These are phyloP conservation scores for Poa annua DNA, from an alignment of 176 grass and related monocot species.

Conservation along the genomic window DNA sequence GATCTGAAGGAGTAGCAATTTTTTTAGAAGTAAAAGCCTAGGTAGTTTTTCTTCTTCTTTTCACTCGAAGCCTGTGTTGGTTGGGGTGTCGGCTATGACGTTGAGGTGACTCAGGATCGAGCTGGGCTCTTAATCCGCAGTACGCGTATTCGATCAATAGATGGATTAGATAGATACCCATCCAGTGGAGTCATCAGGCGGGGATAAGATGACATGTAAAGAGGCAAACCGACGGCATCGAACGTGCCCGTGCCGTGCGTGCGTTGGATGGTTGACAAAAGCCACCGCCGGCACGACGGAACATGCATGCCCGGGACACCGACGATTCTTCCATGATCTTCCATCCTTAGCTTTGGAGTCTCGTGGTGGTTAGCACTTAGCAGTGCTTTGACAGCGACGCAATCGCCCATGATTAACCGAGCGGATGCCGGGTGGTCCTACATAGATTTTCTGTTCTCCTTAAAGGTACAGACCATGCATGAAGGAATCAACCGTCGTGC, in stretches of 20 bases:
- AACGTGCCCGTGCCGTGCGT: constrained; percentile 39
- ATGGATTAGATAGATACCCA: constrained; percentile 18
- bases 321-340: constrained; percentile 35
- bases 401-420: neutral
- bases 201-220: constrained; percentile 32
- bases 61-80: no score
- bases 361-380: constrained; percentile 10
- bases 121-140: neutral
- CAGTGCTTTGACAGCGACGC: constrained; percentile 8
- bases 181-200: neutral
- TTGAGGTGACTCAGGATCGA: constrained; percentile 6
- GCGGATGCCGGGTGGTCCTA: neutral
- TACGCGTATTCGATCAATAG: no score
- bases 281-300: constrained; percentile 7
- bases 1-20: no score
- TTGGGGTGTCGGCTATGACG: neutral
- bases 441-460: neutral
- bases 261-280: constrained; percentile 41
- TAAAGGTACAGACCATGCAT: neutral
- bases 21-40: no score
- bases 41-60: no score
- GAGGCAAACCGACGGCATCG: constrained; percentile 7
- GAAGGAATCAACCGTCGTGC: neutral
- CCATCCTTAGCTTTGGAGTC: neutral
- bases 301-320: constrained; percentile 24